Percentiles rank a stretch among this genome's conserved stretches.
Evolutionary conservation across 768 basidiomycete species (phyloP).

Genomic region (Epithele typhae): DNA sequence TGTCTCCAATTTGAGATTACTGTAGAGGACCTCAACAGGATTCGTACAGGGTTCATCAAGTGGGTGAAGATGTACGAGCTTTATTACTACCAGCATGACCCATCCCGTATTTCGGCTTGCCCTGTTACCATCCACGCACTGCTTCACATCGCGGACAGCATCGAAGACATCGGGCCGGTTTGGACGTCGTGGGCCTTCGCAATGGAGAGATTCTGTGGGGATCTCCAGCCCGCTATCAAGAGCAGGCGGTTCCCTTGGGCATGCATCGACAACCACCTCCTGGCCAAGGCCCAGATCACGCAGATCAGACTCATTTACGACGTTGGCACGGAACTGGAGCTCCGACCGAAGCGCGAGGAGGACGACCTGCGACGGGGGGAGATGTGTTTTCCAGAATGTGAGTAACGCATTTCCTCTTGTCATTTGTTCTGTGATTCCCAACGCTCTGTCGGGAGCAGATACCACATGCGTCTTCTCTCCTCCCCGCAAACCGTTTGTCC

Average conservation of each 20-base stretch:
- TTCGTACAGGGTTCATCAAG: slow-evolving; percentile 25
- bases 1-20: slow-evolving; percentile 34
- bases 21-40: slow-evolving; percentile 19
- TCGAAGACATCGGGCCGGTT: slow-evolving; percentile 17
- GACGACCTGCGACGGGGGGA: no score
- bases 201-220: slow-evolving; percentile 23
- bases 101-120: slow-evolving; percentile 21
- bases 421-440: no score
- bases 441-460: no score
- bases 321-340: no score
- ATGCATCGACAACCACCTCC: slow-evolving; percentile 7
- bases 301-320: no score
- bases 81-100: slow-evolving; percentile 27
- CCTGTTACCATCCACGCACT: slow-evolving; percentile 27
- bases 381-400: no score
- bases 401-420: no score
- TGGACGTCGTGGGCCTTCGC: slow-evolving; percentile 25
- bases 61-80: slow-evolving; percentile 36
- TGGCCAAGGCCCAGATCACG: no score
- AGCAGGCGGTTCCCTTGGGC: slow-evolving; percentile 13
- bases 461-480: no score
- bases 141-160: slow-evolving; percentile 23
- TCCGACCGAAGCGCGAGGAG: no score
- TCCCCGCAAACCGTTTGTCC: no score
- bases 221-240: slow-evolving; percentile 13